These are phyloP conservation scores for Melampsora occidentalis DNA, from an alignment of 1,284 basidiomycete species.

Conservation along the genomic window DNA sequence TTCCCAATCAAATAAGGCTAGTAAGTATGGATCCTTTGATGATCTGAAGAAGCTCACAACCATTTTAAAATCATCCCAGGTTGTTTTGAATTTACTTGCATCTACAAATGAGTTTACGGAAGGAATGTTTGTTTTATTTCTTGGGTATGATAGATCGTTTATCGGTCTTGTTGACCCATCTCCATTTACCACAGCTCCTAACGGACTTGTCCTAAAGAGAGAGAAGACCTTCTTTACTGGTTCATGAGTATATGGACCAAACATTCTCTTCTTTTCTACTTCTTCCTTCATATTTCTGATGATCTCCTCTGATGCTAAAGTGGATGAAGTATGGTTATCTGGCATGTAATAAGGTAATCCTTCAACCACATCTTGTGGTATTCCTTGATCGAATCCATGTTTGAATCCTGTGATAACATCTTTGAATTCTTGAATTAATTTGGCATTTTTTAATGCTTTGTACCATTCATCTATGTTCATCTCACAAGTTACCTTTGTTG, in stretches of 20 bases:
- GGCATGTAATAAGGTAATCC: not conserved
- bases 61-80: conserved; percentile 6
- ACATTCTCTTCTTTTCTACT: not conserved
- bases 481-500: not conserved
- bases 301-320: not conserved
- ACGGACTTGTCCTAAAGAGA: not conserved
- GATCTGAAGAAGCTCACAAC: not conserved
- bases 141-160: not conserved
- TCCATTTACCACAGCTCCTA: not conserved
- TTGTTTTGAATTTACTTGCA: not conserved
- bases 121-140: no score
- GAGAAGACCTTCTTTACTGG: not conserved
- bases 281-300: not conserved
- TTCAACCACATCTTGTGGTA: not conserved
- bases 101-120: conserved; percentile 13
- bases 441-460: no score
- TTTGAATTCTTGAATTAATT: no score
- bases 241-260: not conserved
- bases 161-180: not conserved
- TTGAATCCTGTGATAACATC: no score
- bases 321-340: not conserved
- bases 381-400: not conserved
- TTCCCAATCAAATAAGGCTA: conserved; percentile 14
- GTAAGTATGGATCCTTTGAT: not conserved
- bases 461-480: not conserved